Percentiles rank a stretch among this genome's conserved stretches.
Evolutionary conservation across 139 green algal species (phyloP).

Genomic region (Coccomyxa sp.): DNA sequence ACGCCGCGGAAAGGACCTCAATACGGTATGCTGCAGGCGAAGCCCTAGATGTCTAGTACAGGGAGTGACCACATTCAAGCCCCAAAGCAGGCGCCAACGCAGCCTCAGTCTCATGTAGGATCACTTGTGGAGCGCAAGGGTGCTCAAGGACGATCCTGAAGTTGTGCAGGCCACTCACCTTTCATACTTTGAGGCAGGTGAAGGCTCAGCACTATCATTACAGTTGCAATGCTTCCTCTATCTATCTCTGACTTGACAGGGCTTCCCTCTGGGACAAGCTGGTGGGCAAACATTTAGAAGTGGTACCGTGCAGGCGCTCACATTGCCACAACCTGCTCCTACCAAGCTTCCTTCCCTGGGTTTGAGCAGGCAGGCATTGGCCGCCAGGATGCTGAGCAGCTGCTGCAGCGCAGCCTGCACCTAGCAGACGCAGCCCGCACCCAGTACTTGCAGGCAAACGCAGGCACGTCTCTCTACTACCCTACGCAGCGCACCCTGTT

Average conservation of each 20-base stretch:
- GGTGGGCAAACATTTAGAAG: neutral
- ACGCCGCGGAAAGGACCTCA: conserved; percentile 16
- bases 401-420: conserved; percentile 22
- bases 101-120: neutral
- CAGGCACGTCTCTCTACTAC: neutral
- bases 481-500: neutral
- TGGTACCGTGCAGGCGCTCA: conserved; percentile 3
- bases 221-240: neutral
- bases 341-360: conserved; percentile 30
- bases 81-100: neutral
- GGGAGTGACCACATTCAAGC: neutral
- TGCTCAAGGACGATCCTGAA: conserved; percentile 26
- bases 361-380: conserved; percentile 20
- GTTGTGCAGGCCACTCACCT: neutral
- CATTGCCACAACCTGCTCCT: conserved; percentile 32
- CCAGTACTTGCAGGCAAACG: conserved; percentile 7
- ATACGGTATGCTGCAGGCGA: neutral
- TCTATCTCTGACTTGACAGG: neutral
- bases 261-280: neutral
- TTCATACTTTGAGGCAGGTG: neutral
- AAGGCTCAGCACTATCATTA: neutral
- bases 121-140: conserved; percentile 27
- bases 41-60: neutral
- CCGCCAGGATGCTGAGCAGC: neutral
- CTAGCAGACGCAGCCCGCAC: conserved; percentile 12